phyloP scores from a whole-genome alignment of 257 asterid genomes.

The Ehretia macrophylla region DNA sequence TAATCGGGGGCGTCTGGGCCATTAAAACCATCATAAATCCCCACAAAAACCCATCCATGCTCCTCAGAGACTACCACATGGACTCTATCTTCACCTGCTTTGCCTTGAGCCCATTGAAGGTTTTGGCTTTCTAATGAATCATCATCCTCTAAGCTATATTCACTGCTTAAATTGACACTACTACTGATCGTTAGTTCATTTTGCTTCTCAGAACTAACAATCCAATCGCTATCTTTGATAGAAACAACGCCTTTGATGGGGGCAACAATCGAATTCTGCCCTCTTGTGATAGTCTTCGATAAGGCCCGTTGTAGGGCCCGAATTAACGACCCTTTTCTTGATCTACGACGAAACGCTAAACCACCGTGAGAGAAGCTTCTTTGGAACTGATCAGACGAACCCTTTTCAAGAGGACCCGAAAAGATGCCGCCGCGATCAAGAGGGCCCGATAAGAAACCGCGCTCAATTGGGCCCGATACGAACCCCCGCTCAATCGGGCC shows the following conservation, averaged over 20 bases:
- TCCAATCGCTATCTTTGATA: constrained; percentile 62
- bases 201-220: constrained; percentile 56
- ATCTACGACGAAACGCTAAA: constrained; percentile 53
- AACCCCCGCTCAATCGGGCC: constrained; percentile 78
- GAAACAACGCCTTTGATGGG: constrained; percentile 69
- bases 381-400: constrained; percentile 54
- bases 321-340: constrained; percentile 53
- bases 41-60: constrained; percentile 76
- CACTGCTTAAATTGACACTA: constrained; percentile 70
- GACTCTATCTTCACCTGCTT: constrained; percentile 81
- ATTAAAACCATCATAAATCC: constrained; percentile 73
- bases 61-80: constrained; percentile 79
- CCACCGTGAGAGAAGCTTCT: constrained; percentile 87
- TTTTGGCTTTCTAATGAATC: constrained; percentile 42
- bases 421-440: constrained; percentile 61
- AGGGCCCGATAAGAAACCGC: constrained; percentile 80
- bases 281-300: constrained; percentile 59
- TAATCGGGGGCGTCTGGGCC: constrained; percentile 84
- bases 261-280: constrained; percentile 86
- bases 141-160: constrained; percentile 52
- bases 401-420: constrained; percentile 76
- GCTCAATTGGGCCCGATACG: constrained; percentile 83
- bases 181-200: constrained; percentile 59
- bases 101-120: constrained; percentile 86
- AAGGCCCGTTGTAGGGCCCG: constrained; percentile 67